A percentile compares a stretch with the other conserved stretches of the same genome.
phyloP scores from a whole-genome alignment of 192 early-diverging fungal genomes.

The Allomyces macrogynus region DNA sequence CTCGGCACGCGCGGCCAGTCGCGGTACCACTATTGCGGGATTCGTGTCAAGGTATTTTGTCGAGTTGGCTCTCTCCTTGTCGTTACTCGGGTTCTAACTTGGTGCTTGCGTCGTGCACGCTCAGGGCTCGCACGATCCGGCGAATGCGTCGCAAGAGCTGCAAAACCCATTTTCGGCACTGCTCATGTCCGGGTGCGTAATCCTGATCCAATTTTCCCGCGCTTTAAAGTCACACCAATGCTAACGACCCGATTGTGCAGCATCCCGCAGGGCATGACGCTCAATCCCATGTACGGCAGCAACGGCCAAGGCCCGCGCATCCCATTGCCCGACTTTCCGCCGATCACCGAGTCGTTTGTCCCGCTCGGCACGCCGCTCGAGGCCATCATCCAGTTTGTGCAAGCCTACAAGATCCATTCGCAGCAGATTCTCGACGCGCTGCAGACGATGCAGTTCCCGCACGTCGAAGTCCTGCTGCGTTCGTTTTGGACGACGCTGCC shows the following conservation, averaged over 20 bases:
- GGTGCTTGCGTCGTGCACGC: too few species aligned
- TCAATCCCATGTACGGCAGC: neutral
- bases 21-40: constrained; percentile 28
- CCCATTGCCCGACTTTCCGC: constrained; percentile 9
- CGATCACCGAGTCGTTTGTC: constrained; percentile 5
- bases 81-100: too few species aligned
- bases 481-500: constrained; percentile 8
- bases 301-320: neutral
- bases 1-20: constrained; percentile 21
- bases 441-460: constrained; percentile 12
- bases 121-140: constrained; percentile 4
- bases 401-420: constrained; percentile 12
- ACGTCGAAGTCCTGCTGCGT: constrained; percentile 10
- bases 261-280: neutral
- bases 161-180: constrained; percentile 1
- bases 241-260: too few species aligned
- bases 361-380: constrained; percentile 2
- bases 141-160: constrained; percentile 3
- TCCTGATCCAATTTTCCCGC: too few species aligned
- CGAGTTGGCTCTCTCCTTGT: too few species aligned
- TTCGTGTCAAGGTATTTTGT: constrained; percentile 4
- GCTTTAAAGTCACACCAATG: too few species aligned
- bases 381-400: neutral
- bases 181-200: neutral
- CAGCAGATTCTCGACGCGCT: constrained; percentile 9